phyloP scores from a whole-genome alignment of 306 rosid genomes.

The Pyrus pyrifolia region DNA sequence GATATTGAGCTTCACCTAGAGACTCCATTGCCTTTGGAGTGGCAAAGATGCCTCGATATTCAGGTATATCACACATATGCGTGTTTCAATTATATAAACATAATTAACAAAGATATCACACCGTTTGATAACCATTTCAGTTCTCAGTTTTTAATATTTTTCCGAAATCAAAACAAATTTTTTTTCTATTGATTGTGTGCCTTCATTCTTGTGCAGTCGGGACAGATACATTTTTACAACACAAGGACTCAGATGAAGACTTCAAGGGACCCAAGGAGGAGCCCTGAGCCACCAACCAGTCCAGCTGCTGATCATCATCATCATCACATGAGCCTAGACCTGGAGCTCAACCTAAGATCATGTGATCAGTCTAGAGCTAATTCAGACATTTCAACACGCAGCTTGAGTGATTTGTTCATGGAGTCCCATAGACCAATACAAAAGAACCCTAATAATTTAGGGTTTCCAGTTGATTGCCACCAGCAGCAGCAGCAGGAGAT shows the following conservation, averaged over 20 bases:
- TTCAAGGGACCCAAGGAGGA: conserved; percentile 41
- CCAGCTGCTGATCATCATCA: background rate
- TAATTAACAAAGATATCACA: background rate
- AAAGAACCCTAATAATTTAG: conserved; percentile 40
- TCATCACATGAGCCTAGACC: conserved; percentile 53
- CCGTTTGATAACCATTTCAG: background rate
- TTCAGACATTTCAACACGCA: conserved; percentile 4
- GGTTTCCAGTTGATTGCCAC: conserved; percentile 21
- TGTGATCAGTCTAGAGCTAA: conserved; percentile 16
- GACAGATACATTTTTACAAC: conserved; percentile 64
- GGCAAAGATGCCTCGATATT: conserved; percentile 73
- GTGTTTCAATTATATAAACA: background rate
- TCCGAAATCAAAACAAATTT: too few relatives aligned
- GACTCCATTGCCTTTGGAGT: conserved; percentile 56
- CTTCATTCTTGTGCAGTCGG: conserved; percentile 39
- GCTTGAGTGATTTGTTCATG: background rate
- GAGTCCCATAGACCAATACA: conserved; percentile 25
- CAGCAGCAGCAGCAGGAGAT: conserved; percentile 42
- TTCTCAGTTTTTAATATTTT: too few relatives aligned
- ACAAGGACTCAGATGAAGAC: conserved; percentile 52
- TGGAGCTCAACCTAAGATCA: conserved; percentile 66
- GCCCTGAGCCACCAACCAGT: conserved; percentile 14
- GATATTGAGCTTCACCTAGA: conserved; percentile 52
- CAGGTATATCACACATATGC: conserved; percentile 36
- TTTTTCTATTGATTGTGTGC: background rate